Evolutionary conservation across 202 grass and related monocot species (phyloP).

Genomic region (Zizania palustris): DNA sequence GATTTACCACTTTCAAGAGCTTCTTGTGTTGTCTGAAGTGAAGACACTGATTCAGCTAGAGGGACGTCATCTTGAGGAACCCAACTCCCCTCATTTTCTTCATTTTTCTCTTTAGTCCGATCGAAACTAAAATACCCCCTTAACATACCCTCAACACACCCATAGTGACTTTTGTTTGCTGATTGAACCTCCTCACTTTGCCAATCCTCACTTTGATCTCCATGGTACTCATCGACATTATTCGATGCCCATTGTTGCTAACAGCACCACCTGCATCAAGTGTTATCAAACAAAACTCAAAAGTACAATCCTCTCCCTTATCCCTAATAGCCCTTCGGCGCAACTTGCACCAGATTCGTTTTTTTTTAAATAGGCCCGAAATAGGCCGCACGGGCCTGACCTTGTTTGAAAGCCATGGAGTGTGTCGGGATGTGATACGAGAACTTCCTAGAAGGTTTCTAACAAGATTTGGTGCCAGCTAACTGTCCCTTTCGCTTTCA

Average conservation of each 20-base stretch:
- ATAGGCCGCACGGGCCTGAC: no score
- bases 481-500: no score
- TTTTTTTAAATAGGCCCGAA: no score
- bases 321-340: background rate
- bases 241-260: constrained; percentile 31
- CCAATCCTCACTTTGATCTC: constrained; percentile 51
- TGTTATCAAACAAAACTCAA: constrained; percentile 49
- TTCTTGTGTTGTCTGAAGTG: constrained; percentile 60
- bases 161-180: constrained; percentile 45
- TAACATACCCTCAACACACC: constrained; percentile 20
- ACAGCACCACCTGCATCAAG: constrained; percentile 49
- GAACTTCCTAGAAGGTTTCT: no score
- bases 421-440: no score
- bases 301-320: constrained; percentile 25
- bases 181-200: constrained; percentile 64
- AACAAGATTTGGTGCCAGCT: no score
- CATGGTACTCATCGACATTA: constrained; percentile 48
- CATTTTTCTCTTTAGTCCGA: constrained; percentile 39
- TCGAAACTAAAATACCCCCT: constrained; percentile 29
- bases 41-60: constrained; percentile 58
- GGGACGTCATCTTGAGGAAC: constrained; percentile 51
- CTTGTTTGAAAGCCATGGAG: no score
- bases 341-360: constrained; percentile 5
- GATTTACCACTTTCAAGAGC: constrained; percentile 60
- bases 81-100: constrained; percentile 61